phyloP scores from a whole-genome alignment of 164 flowering plant genomes.

The Aristolochia contorta region DNA sequence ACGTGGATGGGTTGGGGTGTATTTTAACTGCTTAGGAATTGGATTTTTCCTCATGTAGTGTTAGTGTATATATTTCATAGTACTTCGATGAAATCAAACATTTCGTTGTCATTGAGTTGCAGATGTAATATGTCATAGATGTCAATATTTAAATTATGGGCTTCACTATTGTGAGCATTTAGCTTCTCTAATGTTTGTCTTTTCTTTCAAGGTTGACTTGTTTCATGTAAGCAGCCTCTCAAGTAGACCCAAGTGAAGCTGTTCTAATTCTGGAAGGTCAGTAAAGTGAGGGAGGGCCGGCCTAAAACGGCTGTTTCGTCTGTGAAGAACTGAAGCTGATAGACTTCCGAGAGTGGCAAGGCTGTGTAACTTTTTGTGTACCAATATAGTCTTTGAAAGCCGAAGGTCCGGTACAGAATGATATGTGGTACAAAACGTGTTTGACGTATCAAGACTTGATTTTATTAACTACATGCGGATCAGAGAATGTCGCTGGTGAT shows the following conservation, averaged over 20 bases:
- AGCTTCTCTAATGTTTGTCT: background rate
- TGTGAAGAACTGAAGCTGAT: too few species aligned
- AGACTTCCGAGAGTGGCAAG: background rate
- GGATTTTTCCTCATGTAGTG: background rate
- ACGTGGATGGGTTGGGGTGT: background rate
- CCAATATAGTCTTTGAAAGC: too few species aligned
- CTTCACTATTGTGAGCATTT: background rate
- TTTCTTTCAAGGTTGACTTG: background rate
- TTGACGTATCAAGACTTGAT: too few species aligned
- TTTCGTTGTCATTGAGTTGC: slow-evolving; percentile 3
- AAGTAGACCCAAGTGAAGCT: too few species aligned
- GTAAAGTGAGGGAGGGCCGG: too few species aligned
- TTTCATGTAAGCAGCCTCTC: background rate
- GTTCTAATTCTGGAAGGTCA: too few species aligned
- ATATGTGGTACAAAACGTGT: too few species aligned
- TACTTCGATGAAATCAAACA: slow-evolving; percentile 7
- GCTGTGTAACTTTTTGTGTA: background rate
- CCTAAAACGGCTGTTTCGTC: too few species aligned
- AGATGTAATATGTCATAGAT: slow-evolving; percentile 11
- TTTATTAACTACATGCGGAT: too few species aligned
- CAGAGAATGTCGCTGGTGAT: too few species aligned
- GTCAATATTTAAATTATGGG: slow-evolving; percentile 6
- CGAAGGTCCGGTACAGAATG: too few species aligned
- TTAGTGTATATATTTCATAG: slow-evolving; percentile 13
- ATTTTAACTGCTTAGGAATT: background rate